These are phyloP conservation scores for Xerophyta viscosa DNA, from an alignment of 106 monocot genomes.

Conservation along the genomic window DNA sequence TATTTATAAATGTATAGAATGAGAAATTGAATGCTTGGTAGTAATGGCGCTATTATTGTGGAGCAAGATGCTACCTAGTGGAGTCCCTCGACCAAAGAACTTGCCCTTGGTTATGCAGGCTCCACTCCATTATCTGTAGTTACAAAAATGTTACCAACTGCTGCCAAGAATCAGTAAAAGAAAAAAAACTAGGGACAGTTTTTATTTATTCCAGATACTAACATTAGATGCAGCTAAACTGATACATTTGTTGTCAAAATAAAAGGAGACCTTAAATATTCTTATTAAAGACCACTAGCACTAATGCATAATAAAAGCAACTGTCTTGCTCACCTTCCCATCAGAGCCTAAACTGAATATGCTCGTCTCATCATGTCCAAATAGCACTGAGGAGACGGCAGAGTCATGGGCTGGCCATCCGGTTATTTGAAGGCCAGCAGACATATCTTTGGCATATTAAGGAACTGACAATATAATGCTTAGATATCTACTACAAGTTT, in stretches of 20 bases:
- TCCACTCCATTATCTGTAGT: conserved; percentile 89
- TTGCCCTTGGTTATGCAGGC: conserved; percentile 95
- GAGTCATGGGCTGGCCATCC: conserved; percentile 99
- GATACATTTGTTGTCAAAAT: too few relatives aligned
- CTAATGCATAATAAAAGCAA: background rate
- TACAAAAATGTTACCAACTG: background rate
- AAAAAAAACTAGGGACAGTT: background rate
- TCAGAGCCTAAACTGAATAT: conserved; percentile 94
- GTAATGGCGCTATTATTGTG: too few relatives aligned
- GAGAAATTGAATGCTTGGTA: too few relatives aligned
- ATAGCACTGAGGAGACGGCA: conserved; percentile 71
- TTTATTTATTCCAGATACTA: background rate
- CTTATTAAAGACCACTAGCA: too few relatives aligned
- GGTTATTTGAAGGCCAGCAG: conserved; percentile 88
- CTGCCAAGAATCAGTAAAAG: too few relatives aligned
- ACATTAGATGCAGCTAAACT: too few relatives aligned
- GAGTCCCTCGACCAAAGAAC: conserved; percentile 97
- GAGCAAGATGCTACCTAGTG: conserved; percentile 50
- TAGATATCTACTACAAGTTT: too few relatives aligned
- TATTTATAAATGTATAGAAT: too few relatives aligned
- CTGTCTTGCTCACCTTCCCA: conserved; percentile 57
- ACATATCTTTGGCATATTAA: conserved; percentile 63
- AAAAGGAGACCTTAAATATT: too few relatives aligned
- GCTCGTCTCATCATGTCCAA: conserved; percentile 98
- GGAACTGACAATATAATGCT: conserved; percentile 7